Percentiles rank a stretch among this genome's conserved stretches.
Conservation (phyloP, 2,329 filamentous ascomycete species). For the Penicillium sp. region DNA sequence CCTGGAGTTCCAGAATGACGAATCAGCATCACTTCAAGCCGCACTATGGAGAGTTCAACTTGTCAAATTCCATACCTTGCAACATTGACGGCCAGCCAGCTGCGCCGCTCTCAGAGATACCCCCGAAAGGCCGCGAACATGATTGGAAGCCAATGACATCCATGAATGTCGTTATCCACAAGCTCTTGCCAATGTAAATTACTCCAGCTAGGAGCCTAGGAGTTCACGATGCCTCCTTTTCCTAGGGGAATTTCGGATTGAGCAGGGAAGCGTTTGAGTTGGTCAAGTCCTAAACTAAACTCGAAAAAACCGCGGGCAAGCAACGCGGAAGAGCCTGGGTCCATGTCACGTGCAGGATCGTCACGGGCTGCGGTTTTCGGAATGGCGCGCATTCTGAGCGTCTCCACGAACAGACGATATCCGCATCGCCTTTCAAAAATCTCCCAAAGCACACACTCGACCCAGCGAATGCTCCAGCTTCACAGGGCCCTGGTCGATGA, state of each 20-base stretch:
- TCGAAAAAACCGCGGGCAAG: conserved; percentile 7
- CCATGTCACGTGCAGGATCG: conserved; percentile 34
- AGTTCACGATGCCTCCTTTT: conserved; percentile 3
- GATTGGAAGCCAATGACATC: conserved; percentile 46
- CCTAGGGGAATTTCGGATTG: not conserved
- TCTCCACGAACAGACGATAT: conserved; percentile 25
- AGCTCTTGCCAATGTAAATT: conserved; percentile 17
- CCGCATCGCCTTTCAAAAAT: conserved; percentile 23
- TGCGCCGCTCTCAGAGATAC: conserved; percentile 38
- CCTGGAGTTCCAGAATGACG: not conserved
- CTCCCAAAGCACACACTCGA: not conserved
- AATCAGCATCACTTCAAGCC: not conserved
- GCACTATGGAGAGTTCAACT: not conserved
- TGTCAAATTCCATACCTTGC: conserved; percentile 15
- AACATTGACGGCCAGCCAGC: conserved; percentile 27
- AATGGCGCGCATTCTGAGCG: conserved; percentile 31
- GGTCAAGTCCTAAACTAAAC: not conserved
- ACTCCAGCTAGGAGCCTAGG: conserved; percentile 13
- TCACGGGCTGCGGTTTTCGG: conserved; percentile 36
- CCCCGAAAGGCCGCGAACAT: conserved; percentile 41
- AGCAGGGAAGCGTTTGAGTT: not conserved
- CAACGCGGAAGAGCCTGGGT: conserved; percentile 28
- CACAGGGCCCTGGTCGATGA: conserved; percentile 11
- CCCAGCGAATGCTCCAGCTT: not conserved
- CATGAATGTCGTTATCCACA: conserved; percentile 39